Evolutionary conservation across 1,284 basidiomycete genomes (phyloP).

Genomic region (Porodaedalea pini): DNA sequence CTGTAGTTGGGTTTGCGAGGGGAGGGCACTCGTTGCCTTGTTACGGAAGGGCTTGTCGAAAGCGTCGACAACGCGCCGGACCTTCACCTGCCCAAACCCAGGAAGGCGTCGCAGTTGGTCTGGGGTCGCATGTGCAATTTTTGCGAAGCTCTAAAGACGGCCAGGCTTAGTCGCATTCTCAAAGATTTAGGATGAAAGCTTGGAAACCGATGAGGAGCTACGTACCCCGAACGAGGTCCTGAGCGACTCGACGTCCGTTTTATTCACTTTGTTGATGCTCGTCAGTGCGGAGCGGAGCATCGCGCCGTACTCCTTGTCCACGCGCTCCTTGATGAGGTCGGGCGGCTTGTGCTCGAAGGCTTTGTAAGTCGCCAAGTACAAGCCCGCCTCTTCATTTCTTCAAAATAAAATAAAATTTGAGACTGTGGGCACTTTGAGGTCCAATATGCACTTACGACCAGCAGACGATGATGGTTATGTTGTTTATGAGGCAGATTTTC

Average conservation of each 20-base stretch:
- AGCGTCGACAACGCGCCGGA: conserved; percentile 74
- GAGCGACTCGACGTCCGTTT: conserved; percentile 94
- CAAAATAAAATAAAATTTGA: neutral
- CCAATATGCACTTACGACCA: conserved; percentile 73
- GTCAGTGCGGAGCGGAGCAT: conserved; percentile 86
- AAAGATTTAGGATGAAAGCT: neutral
- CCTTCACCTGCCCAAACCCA: conserved; percentile 94
- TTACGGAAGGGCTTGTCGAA: conserved; percentile 77
- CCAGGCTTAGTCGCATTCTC: conserved; percentile 8
- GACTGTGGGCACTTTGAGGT: neutral
- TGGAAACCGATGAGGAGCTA: conserved; percentile 23
- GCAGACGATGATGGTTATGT: conserved; percentile 87
- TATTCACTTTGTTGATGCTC: conserved; percentile 90
- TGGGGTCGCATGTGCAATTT: conserved; percentile 68
- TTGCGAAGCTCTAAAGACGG: conserved; percentile 70
- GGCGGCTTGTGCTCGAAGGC: conserved; percentile 92
- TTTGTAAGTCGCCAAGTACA: conserved; percentile 90
- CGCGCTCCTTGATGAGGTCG: conserved; percentile 89
- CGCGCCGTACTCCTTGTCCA: conserved; percentile 84
- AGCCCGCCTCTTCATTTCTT: conserved; percentile 87
- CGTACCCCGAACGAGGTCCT: conserved; percentile 89
- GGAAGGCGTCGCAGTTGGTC: conserved; percentile 82
- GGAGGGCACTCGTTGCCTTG: conserved; percentile 50
- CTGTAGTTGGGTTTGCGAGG: neutral
- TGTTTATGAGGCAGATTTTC: conserved; percentile 90